These are phyloP conservation scores for Ophiostoma sp. DNA, from an alignment of 2,329 filamentous ascomycete species.

Conservation along the genomic window DNA sequence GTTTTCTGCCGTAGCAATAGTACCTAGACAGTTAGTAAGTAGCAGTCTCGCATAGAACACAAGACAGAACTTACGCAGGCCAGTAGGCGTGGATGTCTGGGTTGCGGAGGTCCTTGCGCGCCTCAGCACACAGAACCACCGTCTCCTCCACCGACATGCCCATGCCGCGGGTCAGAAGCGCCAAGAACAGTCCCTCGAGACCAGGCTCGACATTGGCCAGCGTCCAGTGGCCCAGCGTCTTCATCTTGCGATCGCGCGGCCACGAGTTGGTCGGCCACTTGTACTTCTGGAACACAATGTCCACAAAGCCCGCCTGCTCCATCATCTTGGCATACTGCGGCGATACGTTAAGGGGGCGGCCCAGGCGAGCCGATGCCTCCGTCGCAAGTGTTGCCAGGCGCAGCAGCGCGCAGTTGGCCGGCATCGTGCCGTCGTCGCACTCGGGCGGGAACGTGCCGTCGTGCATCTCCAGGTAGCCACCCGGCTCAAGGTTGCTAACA, in stretches of 20 bases:
- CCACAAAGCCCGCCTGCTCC: constrained; percentile 30
- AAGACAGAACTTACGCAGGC: constrained; percentile 24
- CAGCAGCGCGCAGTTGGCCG: constrained; percentile 18
- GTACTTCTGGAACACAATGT: constrained; percentile 29
- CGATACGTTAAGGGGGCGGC: constrained; percentile 25
- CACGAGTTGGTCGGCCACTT: constrained; percentile 32
- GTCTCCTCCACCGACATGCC: constrained; percentile 30
- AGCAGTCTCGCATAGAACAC: no score
- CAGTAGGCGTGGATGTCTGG: constrained; percentile 30
- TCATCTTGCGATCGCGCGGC: constrained; percentile 31
- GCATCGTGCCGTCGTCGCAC: constrained; percentile 27
- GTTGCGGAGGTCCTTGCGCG: constrained; percentile 28
- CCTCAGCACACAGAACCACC: constrained; percentile 25
- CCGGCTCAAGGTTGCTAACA: constrained; percentile 26
- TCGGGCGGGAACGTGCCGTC: constrained; percentile 26
- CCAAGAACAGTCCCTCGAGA: constrained; percentile 32
- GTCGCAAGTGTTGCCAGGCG: constrained; percentile 17
- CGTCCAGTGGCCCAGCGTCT: constrained; percentile 31
- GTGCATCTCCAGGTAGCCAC: constrained; percentile 28
- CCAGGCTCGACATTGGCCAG: constrained; percentile 30
- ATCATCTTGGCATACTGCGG: constrained; percentile 28
- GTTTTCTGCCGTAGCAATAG: constrained; percentile 15
- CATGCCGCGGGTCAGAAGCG: constrained; percentile 31
- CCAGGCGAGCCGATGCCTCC: constrained; percentile 23
- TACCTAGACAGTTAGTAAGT: background rate